Conservation (phyloP, 306 rosid genomes). For the Cicer bijugum region DNA sequence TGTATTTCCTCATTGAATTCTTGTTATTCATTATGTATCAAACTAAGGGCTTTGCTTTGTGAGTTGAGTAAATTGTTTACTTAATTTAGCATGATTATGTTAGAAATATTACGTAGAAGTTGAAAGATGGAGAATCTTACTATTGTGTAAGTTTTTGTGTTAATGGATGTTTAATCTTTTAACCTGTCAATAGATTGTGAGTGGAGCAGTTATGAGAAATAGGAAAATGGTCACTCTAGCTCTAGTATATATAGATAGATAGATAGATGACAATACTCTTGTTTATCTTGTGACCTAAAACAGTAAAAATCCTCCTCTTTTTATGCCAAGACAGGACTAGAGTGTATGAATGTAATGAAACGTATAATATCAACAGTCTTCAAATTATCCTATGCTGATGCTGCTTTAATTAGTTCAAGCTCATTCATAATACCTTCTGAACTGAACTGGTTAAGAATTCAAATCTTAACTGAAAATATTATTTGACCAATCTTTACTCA, state of each 20-base stretch:
- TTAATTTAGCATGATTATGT: too few relatives aligned
- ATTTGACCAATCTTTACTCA: too few relatives aligned
- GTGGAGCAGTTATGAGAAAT: background rate
- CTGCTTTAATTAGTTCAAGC: constrained; percentile 10
- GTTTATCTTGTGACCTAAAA: too few relatives aligned
- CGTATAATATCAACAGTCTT: background rate
- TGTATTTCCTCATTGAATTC: background rate
- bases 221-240: background rate
- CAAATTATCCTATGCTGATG: background rate
- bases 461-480: too few relatives aligned
- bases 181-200: background rate
- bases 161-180: too few relatives aligned
- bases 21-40: background rate
- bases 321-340: constrained; percentile 25
- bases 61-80: background rate
- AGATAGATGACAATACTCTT: too few relatives aligned
- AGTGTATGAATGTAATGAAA: constrained; percentile 13
- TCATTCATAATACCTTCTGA: background rate
- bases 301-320: background rate
- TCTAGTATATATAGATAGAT: too few relatives aligned
- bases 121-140: too few relatives aligned
- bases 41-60: background rate
- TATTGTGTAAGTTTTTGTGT: too few relatives aligned
- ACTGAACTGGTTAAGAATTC: background rate
- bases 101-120: too few relatives aligned